Conservation (phyloP, 2,329 filamentous ascomycete genomes). For the Hypoxylon sp. region DNA sequence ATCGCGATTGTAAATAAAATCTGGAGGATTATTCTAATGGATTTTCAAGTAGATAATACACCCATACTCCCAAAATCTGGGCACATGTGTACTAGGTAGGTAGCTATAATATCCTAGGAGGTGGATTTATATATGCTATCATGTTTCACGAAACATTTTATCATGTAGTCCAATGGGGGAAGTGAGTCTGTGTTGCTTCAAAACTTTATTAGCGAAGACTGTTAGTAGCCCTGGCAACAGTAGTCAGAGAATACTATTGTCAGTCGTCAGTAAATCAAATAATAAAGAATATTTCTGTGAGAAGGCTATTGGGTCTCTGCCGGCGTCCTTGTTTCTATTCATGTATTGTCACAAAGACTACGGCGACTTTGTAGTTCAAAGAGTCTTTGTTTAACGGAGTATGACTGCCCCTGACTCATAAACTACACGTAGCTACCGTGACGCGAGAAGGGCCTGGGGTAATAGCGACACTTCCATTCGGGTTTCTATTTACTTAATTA, state of each 20-base stretch:
- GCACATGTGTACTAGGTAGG: too few species aligned
- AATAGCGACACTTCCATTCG: not conserved
- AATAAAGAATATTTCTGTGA: constrained; percentile 5
- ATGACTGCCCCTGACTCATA: constrained; percentile 15
- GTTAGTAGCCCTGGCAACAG: not conserved
- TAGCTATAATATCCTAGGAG: not conserved
- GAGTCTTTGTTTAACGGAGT: not conserved
- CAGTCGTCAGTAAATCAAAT: not conserved
- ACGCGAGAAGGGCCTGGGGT: not conserved
- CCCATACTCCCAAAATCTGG: not conserved
- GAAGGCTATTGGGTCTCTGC: constrained; percentile 3
- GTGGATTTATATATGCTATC: not conserved
- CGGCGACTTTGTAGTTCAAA: not conserved
- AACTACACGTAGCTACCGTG: constrained; percentile 1
- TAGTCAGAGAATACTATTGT: constrained; percentile 7
- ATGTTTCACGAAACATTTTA: not conserved
- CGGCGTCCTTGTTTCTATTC: constrained; percentile 3
- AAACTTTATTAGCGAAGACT: not conserved
- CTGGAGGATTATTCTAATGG: not conserved
- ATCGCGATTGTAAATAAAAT: too few species aligned
- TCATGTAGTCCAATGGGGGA: not conserved
- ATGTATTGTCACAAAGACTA: not conserved
- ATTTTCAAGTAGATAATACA: not conserved
- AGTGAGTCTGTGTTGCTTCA: not conserved
- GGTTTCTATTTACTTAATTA: constrained; percentile 4